Conservation (phyloP, 192 early-diverging fungal species). For the Umbelopsis vinacea region DNA sequence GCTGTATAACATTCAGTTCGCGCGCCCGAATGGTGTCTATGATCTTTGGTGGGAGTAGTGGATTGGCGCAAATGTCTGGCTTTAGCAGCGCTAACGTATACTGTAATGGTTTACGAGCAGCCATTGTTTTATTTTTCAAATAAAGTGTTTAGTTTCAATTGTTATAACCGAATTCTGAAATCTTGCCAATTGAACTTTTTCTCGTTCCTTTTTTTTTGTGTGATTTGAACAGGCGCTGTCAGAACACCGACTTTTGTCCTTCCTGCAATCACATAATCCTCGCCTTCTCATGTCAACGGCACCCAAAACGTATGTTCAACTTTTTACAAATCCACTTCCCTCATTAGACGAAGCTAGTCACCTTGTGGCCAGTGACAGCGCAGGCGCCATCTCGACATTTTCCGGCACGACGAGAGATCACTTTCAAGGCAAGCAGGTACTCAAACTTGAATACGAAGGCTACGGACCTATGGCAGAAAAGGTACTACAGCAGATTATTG, state of each 20-base stretch:
- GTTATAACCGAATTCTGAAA: neutral
- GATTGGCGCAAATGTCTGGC: conserved; percentile 72
- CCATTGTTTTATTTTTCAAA: neutral
- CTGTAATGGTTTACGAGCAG: conserved; percentile 29
- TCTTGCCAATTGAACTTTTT: neutral
- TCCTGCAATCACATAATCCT: neutral
- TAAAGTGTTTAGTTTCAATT: neutral
- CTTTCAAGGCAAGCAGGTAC: conserved; percentile 78
- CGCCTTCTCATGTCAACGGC: neutral
- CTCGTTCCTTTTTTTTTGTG: neutral
- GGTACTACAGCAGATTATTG: conserved; percentile 63
- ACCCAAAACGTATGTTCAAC: neutral
- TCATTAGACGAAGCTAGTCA: neutral
- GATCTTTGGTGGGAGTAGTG: conserved; percentile 43
- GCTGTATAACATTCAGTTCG: conserved; percentile 45
- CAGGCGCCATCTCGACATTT: conserved; percentile 91
- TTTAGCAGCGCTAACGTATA: conserved; percentile 73
- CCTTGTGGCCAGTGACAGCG: conserved; percentile 44
- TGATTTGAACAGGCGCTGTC: conserved; percentile 12
- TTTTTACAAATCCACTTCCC: neutral
- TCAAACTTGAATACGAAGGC: conserved; percentile 82
- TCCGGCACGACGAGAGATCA: conserved; percentile 85
- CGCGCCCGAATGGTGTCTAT: conserved; percentile 47
- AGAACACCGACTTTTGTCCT: neutral
- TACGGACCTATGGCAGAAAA: conserved; percentile 89